phyloP scores from a whole-genome alignment of 345 rosid genomes.

The Pistacia integerrima region DNA sequence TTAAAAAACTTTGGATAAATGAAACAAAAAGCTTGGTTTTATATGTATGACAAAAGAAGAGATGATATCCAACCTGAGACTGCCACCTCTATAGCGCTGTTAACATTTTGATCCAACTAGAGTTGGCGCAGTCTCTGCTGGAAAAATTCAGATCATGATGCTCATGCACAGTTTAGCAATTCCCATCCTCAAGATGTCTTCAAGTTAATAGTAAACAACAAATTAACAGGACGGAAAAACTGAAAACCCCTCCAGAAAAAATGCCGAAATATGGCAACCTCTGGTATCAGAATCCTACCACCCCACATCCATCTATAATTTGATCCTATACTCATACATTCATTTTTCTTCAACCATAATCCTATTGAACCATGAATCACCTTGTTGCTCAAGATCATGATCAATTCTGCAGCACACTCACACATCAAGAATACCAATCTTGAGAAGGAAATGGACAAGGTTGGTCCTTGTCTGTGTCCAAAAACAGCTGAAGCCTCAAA shows the following conservation, averaged over 20 bases:
- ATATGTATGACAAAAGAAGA: neutral
- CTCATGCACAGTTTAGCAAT: slow-evolving; percentile 13
- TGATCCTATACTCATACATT: slow-evolving; percentile 26
- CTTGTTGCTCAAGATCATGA: slow-evolving; percentile 24
- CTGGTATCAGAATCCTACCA: slow-evolving; percentile 25
- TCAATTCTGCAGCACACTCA: slow-evolving; percentile 17
- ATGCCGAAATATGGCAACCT: slow-evolving; percentile 19
- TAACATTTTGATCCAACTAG: slow-evolving; percentile 10
- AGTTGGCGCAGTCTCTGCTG: slow-evolving; percentile 3
- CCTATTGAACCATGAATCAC: slow-evolving; percentile 16
- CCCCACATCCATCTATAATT: slow-evolving; percentile 12
- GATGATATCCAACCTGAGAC: slow-evolving; percentile 34
- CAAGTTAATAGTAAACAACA: slow-evolving; percentile 17
- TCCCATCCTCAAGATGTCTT: slow-evolving; percentile 25
- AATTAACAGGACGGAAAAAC: slow-evolving; percentile 20
- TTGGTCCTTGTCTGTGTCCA: slow-evolving; percentile 21
- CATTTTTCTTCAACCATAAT: slow-evolving; percentile 31
- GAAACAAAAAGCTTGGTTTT: neutral
- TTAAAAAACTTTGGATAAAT: neutral
- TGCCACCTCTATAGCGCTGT: slow-evolving; percentile 7
- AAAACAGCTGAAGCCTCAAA: slow-evolving; percentile 29
- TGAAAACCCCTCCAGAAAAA: slow-evolving; percentile 11
- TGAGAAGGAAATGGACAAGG: slow-evolving; percentile 20
- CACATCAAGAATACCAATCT: slow-evolving; percentile 21
- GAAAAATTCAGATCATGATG: slow-evolving; percentile 6